Evolutionary conservation across 257 asterid genomes (phyloP).

Genomic region (Marsdenia floribunda): DNA sequence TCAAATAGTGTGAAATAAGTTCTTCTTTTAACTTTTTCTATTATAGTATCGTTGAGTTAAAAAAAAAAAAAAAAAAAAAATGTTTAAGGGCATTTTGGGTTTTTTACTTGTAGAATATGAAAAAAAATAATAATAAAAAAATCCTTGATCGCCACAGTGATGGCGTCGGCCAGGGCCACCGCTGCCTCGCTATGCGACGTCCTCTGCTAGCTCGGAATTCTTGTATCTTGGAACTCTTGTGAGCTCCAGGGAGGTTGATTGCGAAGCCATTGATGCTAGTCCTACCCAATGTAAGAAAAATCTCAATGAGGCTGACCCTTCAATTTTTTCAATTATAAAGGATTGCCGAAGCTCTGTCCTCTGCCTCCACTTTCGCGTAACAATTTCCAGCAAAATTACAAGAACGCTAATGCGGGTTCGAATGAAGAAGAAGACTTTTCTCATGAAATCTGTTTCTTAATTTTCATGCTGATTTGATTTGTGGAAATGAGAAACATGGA

Average conservation of each 20-base stretch:
- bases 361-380: slow-evolving; percentile 86
- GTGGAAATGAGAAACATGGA: too few species aligned
- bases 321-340: slow-evolving; percentile 8
- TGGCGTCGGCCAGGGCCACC: slow-evolving; percentile 22
- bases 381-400: slow-evolving; percentile 29
- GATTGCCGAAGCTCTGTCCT: slow-evolving; percentile 87
- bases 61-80: too few species aligned
- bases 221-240: slow-evolving; percentile 72
- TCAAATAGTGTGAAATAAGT: too few species aligned
- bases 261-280: slow-evolving; percentile 2
- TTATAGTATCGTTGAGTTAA: too few species aligned
- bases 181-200: slow-evolving; percentile 39
- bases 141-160: too few species aligned
- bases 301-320: slow-evolving; percentile 20
- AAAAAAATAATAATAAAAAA: too few species aligned
- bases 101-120: too few species aligned
- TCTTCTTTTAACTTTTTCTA: too few species aligned
- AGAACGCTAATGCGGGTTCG: slow-evolving; percentile 17
- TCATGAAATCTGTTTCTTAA: too few species aligned
- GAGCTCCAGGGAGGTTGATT: slow-evolving; percentile 46
- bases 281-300: background rate
- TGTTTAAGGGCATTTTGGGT: too few species aligned
- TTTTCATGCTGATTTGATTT: too few species aligned
- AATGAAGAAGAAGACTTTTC: slow-evolving; percentile 51
- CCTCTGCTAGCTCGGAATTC: slow-evolving; percentile 65